phyloP scores from a whole-genome alignment of 164 flowering plant species.

The Euptelea pleiosperma region DNA sequence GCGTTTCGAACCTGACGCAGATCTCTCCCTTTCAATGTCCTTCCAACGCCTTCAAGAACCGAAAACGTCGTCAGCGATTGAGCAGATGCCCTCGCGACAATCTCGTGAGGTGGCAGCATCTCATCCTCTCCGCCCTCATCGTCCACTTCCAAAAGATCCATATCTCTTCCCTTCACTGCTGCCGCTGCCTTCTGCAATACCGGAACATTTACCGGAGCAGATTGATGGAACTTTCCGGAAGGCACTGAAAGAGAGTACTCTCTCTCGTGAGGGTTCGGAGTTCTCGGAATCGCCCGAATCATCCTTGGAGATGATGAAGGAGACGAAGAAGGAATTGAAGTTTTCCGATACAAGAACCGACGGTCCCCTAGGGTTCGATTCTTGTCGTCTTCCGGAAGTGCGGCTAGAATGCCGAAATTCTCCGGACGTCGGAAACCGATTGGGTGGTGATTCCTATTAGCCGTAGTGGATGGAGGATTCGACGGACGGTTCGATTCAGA shows the following conservation, averaged over 20 bases:
- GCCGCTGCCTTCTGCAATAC: constrained; percentile 29
- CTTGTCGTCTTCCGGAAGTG: constrained; percentile 31
- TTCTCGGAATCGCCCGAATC: constrained; percentile 40
- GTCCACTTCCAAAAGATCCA: constrained; percentile 20
- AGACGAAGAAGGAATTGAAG: constrained; percentile 23
- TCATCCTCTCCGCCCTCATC: constrained; percentile 37
- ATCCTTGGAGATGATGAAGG: constrained; percentile 21
- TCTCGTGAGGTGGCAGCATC: constrained; percentile 85
- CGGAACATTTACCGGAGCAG: constrained; percentile 69
- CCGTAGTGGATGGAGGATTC: background rate
- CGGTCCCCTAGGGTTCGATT: constrained; percentile 9
- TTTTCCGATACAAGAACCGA: constrained; percentile 25
- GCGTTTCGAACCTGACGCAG: constrained; percentile 72
- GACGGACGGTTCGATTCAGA: constrained; percentile 22
- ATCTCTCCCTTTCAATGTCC: constrained; percentile 89
- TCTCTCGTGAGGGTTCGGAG: constrained; percentile 15
- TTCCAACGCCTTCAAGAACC: constrained; percentile 79
- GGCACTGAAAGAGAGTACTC: constrained; percentile 32
- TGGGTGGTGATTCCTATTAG: background rate
- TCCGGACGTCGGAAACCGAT: constrained; percentile 19
- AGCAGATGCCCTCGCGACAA: constrained; percentile 51
- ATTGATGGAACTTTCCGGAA: constrained; percentile 32
- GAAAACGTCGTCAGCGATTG: constrained; percentile 53
- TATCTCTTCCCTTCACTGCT: constrained; percentile 20
- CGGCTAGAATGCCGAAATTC: constrained; percentile 58